Conservation (phyloP, 768 basidiomycete genomes). For the Termitomyces sp. region DNA sequence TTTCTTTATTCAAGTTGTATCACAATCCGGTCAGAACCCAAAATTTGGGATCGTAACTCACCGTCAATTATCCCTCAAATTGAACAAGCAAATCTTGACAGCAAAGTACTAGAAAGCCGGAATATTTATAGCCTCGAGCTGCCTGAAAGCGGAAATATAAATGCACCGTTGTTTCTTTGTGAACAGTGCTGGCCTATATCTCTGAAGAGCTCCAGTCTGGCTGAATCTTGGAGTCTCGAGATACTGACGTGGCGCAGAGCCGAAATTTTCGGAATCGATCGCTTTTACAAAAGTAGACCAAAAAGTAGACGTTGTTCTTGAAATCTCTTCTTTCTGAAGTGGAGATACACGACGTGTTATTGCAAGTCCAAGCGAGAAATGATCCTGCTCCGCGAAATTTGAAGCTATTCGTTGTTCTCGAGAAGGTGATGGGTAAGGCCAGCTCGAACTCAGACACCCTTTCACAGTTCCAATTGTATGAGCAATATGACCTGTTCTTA, state of each 20-base stretch:
- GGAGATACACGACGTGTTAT: not conserved
- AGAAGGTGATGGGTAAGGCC: not conserved
- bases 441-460: not conserved
- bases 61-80: not conserved
- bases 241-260: not conserved
- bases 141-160: not conserved
- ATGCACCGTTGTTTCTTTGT: not conserved
- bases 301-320: not conserved
- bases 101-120: not conserved
- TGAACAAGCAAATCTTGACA: not conserved
- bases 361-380: not conserved
- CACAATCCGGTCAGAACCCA: too few relatives aligned
- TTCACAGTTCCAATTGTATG: not conserved
- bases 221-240: not conserved
- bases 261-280: not conserved
- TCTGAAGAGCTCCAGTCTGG: not conserved
- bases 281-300: not conserved
- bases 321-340: not conserved
- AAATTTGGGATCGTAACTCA: not conserved
- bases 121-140: not conserved
- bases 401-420: not conserved
- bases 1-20: not conserved
- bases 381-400: not conserved
- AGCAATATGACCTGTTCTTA: not conserved
- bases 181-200: not conserved